These are phyloP conservation scores for Parmelia sp. DNA, from an alignment of 495 filamentous ascomycete species.

Conservation along the genomic window DNA sequence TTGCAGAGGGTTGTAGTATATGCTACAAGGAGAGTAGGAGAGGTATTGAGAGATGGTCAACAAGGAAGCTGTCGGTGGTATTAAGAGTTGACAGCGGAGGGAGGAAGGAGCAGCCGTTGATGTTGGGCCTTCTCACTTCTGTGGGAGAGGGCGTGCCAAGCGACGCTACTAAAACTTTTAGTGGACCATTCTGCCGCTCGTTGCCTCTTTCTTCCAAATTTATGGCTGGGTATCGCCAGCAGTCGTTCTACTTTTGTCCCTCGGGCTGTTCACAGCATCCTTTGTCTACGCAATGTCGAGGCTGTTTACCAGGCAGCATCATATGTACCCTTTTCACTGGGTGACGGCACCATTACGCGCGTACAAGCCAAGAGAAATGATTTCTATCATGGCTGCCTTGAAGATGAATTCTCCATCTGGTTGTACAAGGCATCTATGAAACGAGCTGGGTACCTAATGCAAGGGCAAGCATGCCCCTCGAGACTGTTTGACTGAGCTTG, in stretches of 20 bases:
- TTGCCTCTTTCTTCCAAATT: background rate
- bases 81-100: slow-evolving; percentile 34
- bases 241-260: background rate
- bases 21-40: slow-evolving; percentile 25
- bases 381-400: slow-evolving; percentile 2
- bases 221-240: background rate
- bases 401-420: no score
- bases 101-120: slow-evolving; percentile 33
- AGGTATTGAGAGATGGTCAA: slow-evolving; percentile 41
- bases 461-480: background rate
- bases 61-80: slow-evolving; percentile 45
- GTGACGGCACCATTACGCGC: slow-evolving; percentile 10
- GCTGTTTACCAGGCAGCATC: slow-evolving; percentile 6
- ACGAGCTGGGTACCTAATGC: background rate
- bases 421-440: background rate
- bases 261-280: background rate
- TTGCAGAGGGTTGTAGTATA: slow-evolving; percentile 19
- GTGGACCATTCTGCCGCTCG: slow-evolving; percentile 15
- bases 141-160: slow-evolving; percentile 26
- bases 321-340: background rate
- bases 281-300: slow-evolving; percentile 10
- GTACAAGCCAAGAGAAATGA: background rate
- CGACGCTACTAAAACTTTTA: slow-evolving; percentile 23
- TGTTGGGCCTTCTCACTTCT: slow-evolving; percentile 28
- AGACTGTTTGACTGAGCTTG: background rate